Evolutionary conservation across 2,329 filamentous ascomycete genomes (phyloP), one percentile per base, ranked within the genome.

Genomic region (Capronia epimyces): DNA sequence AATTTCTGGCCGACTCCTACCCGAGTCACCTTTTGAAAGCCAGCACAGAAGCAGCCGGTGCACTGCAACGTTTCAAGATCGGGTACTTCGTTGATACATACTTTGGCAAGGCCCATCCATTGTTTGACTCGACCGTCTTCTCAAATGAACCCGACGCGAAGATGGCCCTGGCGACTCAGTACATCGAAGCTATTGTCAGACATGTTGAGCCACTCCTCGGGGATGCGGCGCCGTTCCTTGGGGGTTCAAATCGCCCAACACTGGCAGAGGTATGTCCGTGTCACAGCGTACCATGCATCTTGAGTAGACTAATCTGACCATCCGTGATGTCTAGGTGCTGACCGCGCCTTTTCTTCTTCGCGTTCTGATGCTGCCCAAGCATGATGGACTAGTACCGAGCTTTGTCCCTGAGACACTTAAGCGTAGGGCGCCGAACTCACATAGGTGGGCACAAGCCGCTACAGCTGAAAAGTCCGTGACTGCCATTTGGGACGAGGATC

Each of bases 1-100:
- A 71, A 54, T 73, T 72, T 50, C 64, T 73, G 24, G 24, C 24
- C 24, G 1, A 47, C 27, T 13, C 42, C 27, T 44, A 84, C 64
- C 84, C 86, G 1, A 82, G 80, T 3, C 78, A 82, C 59, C 75
- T 90, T 2, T 63, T 84, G 0, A 67, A 64, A 13, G 84, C 85
- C 0, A 69, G 75, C 0, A 73, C 78, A 1, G 69, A 70, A 43
- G 73, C 73, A 13, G 78, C 75, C 0, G 71, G 69, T 25, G 78
- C 87, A 1, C 69, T 90, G 21, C 66, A 69, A 45, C 77, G 87
- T 29, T 86, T 87, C 0, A 76, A 79, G 47, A 78, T 89, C 59
- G 75, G 72, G 52, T 87, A 87, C 68, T 90, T 91, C 63, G 78
- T 80, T 36, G 85, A 89, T 60, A 76, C 84, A 0, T 89, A 78